Conservation (phyloP, 1,284 basidiomycete species). For the Trametes sp. region DNA sequence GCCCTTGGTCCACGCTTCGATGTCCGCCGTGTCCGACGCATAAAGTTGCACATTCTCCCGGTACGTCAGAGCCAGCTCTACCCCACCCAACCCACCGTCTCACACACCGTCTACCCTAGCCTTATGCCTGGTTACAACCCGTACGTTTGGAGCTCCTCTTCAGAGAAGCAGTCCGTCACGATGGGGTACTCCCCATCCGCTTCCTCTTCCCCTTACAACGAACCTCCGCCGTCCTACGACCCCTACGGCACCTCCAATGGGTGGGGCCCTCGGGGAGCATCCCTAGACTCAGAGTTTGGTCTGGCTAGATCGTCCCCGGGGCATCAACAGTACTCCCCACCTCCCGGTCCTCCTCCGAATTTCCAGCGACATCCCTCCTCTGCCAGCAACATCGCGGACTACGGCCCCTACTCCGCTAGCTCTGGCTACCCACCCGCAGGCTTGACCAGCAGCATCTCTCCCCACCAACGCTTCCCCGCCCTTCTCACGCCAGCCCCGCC, state of each 20-base stretch:
- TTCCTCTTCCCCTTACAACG: neutral
- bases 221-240: slow-evolving; percentile 9
- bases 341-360: neutral
- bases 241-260: neutral
- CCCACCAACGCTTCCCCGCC: neutral
- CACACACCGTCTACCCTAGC: neutral
- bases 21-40: neutral
- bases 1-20: neutral
- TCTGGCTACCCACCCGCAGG: neutral
- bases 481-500: slow-evolving; percentile 32
- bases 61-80: neutral
- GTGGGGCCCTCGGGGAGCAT: neutral
- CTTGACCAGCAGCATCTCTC: neutral
- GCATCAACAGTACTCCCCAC: neutral
- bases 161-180: neutral
- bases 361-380: neutral
- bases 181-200: neutral
- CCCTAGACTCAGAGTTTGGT: too few relatives aligned
- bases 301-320: neutral
- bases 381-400: neutral
- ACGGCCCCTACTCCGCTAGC: neutral
- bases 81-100: neutral
- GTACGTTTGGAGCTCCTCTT: slow-evolving; percentile 1
- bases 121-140: slow-evolving; percentile 3
- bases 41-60: neutral